Evolutionary conservation across 495 filamentous ascomycete genomes (phyloP).

Genomic region (Trichoderma parareesei): DNA sequence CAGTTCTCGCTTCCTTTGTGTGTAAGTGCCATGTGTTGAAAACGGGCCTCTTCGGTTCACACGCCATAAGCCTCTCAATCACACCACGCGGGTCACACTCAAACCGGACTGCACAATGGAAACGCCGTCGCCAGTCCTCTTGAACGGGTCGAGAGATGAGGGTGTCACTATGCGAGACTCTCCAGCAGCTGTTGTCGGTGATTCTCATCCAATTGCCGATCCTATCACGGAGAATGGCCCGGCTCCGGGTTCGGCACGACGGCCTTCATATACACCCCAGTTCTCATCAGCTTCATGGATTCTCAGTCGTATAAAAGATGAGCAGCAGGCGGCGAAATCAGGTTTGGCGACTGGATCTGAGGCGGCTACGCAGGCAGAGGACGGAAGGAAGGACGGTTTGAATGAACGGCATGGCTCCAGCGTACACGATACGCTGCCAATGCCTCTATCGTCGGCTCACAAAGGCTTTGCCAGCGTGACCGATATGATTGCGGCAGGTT

Average conservation of each 20-base stretch:
- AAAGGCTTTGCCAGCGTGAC: conserved; percentile 14
- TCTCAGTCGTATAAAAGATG: conserved; percentile 39
- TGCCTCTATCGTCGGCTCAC: conserved; percentile 15
- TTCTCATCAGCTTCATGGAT: conserved; percentile 48
- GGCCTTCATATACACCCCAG: conserved; percentile 38
- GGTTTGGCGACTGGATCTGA: conserved; percentile 27
- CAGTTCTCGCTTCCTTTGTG: conserved; percentile 6
- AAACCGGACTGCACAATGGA: background rate
- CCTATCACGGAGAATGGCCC: background rate
- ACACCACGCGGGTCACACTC: background rate
- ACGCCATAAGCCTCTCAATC: background rate
- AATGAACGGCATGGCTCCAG: conserved; percentile 32
- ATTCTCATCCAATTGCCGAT: background rate
- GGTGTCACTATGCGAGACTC: background rate
- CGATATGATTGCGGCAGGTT: conserved; percentile 19
- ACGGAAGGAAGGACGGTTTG: conserved; percentile 37
- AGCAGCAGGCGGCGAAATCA: conserved; percentile 20
- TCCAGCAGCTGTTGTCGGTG: background rate
- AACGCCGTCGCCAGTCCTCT: background rate
- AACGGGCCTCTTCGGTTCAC: background rate
- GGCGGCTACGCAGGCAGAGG: conserved; percentile 23
- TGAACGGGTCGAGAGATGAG: background rate
- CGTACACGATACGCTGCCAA: conserved; percentile 14
- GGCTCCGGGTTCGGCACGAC: conserved; percentile 18
- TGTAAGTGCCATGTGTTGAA: background rate